Conservation (phyloP, 805 yeast genomes). For the Wilhelminamyces savonicus region DNA sequence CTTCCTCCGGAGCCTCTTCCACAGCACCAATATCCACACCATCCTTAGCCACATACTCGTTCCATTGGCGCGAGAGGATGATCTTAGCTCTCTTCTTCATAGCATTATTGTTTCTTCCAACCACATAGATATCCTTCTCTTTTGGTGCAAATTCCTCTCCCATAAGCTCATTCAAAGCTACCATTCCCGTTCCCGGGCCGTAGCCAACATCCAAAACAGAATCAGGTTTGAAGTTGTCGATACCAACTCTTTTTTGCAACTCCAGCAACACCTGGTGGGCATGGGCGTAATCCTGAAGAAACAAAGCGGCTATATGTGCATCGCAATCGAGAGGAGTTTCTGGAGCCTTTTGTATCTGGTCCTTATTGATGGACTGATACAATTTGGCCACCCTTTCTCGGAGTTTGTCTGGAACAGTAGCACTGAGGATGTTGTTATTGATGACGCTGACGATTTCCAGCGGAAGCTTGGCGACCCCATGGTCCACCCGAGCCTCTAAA, state of each 20-base stretch:
- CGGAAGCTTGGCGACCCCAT: constrained; percentile 52
- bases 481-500: constrained; percentile 46
- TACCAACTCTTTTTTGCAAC: constrained; percentile 48
- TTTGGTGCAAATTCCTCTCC: constrained; percentile 57
- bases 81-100: constrained; percentile 81
- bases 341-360: constrained; percentile 48
- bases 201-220: constrained; percentile 72
- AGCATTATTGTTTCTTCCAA: constrained; percentile 49
- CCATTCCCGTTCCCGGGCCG: constrained; percentile 91
- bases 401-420: constrained; percentile 57
- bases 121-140: constrained; percentile 63
- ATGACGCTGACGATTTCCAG: constrained; percentile 50
- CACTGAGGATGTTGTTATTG: constrained; percentile 53
- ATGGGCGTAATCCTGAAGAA: constrained; percentile 76
- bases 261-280: constrained; percentile 62
- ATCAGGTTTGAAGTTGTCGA: constrained; percentile 51
- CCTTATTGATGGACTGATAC: constrained; percentile 45
- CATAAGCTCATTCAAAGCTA: constrained; percentile 81
- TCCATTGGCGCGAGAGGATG: constrained; percentile 61
- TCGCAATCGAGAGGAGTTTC: constrained; percentile 52
- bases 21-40: constrained; percentile 4
- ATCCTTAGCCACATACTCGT: constrained; percentile 28
- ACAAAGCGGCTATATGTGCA: constrained; percentile 72
- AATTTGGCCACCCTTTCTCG: constrained; percentile 56
- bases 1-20: constrained; percentile 14